These are phyloP conservation scores for Mucor lusitanicus DNA, from an alignment of 371 early-diverging fungal species.

Conservation along the genomic window DNA sequence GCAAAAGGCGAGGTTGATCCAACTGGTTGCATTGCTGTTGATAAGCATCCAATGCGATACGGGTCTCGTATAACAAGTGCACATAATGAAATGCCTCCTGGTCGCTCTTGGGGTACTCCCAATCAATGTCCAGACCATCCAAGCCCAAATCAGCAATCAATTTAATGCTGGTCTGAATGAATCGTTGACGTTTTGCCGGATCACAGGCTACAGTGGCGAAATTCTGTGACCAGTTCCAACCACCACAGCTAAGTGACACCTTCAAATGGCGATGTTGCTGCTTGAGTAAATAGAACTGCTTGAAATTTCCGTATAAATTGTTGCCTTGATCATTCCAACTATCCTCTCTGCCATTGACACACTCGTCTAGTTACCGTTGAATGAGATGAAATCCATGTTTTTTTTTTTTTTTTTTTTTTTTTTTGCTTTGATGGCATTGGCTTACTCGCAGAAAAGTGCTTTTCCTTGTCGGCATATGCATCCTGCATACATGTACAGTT, in stretches of 20 bases:
- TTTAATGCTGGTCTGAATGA: conserved; percentile 63
- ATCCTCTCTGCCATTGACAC: conserved; percentile 53
- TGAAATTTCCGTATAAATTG: conserved; percentile 78
- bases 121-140: conserved; percentile 71
- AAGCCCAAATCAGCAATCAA: conserved; percentile 61
- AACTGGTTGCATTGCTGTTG: conserved; percentile 38
- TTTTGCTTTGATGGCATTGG: neutral
- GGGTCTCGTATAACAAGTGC: conserved; percentile 67
- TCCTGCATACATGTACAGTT: conserved; percentile 23
- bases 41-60: conserved; percentile 59
- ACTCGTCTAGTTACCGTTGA: conserved; percentile 24
- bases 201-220: conserved; percentile 76
- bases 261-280: conserved; percentile 67
- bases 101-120: conserved; percentile 84
- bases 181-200: conserved; percentile 55
- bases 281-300: conserved; percentile 79
- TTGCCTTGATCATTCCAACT: conserved; percentile 65
- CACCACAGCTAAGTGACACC: conserved; percentile 81
- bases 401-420: too few relatives aligned
- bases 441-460: conserved; percentile 43
- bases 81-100: conserved; percentile 80
- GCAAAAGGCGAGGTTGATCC: conserved; percentile 54
- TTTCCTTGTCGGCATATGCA: conserved; percentile 50
- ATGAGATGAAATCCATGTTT: too few relatives aligned
- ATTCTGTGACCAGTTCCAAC: conserved; percentile 86